Evolutionary conservation across 2,329 filamentous ascomycete genomes (phyloP), one percentile per base, ranked within the genome.

Genomic region (Fusarium udum): DNA sequence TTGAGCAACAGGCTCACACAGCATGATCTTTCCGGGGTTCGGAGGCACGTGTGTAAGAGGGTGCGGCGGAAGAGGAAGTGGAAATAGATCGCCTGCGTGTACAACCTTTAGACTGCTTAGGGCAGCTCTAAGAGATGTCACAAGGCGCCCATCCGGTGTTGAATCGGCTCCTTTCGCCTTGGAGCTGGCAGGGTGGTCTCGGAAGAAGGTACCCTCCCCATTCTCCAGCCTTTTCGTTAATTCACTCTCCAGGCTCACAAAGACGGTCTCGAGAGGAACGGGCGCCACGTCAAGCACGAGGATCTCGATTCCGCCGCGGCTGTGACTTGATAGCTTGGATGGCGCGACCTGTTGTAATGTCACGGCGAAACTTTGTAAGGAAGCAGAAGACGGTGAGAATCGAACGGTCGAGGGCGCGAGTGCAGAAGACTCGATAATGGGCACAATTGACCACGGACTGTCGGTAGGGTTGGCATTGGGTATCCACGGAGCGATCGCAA

Each of bases 1-100:
- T 82, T 99, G 96, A 11, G 93, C 91, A 22, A 98, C 95, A 14
- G 96, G 96, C 80, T 99, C 96, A 80, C 95, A 98, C n/a, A 97
- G 90, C 53, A 93, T 91, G 69, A 98, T 93, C 82, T 92, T 95
- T 46, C 94, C 96, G 0, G 95, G 94, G 46, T 94, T 93, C 20
- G 94, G 90, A 31, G 93, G 91, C 24, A 93, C 90, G 82, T 97
- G 94, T 14, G 95, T 97, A 72, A 97, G 92, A 18, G 95, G 92
- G 82, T 98, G 95, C 6, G 94, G 90, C 14, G 93, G 90, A 34
- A 98, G 86, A 18, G 94, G 93, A 45, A 99, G 85, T 15, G 89
- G 88, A 70, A 93, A 91, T 57, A 95, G 82, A 81, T 98, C 95
- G 26, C 95, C 95, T 1, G 91, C 87, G 78, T 98, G 96, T 18